Percentiles rank a stretch among this genome's conserved stretches.
These are phyloP conservation scores for Penicillium riverlandense DNA, from an alignment of 495 filamentous ascomycete species.

Conservation along the genomic window DNA sequence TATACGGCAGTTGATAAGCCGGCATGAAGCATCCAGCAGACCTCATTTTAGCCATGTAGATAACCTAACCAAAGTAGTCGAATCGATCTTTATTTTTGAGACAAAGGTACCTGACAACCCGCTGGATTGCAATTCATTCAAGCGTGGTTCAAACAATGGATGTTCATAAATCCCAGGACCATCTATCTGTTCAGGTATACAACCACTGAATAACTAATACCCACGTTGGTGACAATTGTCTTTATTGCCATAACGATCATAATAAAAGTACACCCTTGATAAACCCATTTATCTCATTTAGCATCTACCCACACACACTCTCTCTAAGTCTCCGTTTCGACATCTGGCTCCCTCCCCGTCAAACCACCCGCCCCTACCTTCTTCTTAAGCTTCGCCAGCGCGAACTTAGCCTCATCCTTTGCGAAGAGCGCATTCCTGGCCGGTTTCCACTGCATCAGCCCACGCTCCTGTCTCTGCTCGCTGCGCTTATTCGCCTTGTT, in stretches of 20 bases:
- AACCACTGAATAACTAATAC: no score
- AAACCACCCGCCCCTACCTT: conserved; percentile 39
- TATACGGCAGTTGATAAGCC: no score
- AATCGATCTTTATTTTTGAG: no score
- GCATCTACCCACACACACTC: neutral
- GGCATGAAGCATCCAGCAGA: no score
- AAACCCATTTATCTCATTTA: neutral
- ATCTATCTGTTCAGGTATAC: no score
- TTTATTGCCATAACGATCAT: no score
- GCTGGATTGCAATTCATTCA: no score
- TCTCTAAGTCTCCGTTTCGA: conserved; percentile 47
- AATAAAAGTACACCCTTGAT: neutral
- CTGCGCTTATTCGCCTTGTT: conserved; percentile 37
- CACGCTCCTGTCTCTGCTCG: conserved; percentile 45
- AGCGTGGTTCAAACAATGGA: neutral
- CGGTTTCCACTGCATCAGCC: conserved; percentile 51
- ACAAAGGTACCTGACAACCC: no score
- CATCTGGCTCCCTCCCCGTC: conserved; percentile 42
- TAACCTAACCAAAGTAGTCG: no score
- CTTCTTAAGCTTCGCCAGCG: conserved; percentile 37
- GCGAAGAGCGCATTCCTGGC: conserved; percentile 45
- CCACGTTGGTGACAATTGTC: no score
- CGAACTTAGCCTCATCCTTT: conserved; percentile 45
- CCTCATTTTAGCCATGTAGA: no score
- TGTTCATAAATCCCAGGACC: no score